Percentiles rank a stretch among this genome's conserved stretches.
These are phyloP conservation scores for Talaromyces amestolkiae DNA, from an alignment of 2,329 filamentous ascomycete genomes.

Conservation along the genomic window DNA sequence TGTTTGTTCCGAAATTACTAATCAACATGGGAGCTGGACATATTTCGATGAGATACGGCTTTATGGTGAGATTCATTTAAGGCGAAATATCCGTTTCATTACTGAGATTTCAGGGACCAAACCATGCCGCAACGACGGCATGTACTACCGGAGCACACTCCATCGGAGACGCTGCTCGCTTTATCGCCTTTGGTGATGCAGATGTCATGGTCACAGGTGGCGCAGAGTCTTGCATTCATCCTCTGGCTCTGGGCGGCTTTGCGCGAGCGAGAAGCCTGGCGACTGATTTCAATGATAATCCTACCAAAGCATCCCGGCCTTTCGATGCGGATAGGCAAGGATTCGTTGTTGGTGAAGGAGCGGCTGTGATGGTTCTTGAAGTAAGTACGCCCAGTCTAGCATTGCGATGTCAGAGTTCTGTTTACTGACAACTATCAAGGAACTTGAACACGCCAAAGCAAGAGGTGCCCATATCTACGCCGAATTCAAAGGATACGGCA, in stretches of 20 bases:
- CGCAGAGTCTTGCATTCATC: conserved; percentile 92
- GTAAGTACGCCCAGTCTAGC: conserved; percentile 33
- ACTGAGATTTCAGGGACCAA: conserved; percentile 65
- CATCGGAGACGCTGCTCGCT: conserved; percentile 87
- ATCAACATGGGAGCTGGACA: conserved; percentile 96
- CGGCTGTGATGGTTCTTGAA: conserved; percentile 82
- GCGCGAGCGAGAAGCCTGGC: conserved; percentile 81
- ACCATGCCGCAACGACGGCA: conserved; percentile 88
- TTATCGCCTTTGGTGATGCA: conserved; percentile 87
- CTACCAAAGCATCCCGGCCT: conserved; percentile 71
- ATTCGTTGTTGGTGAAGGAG: conserved; percentile 91
- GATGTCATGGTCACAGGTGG: conserved; percentile 96
- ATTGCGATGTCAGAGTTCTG: not conserved
- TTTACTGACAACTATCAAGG: conserved; percentile 43
- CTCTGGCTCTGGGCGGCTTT: conserved; percentile 88
- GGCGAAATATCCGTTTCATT: not conserved
- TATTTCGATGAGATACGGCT: conserved; percentile 86
- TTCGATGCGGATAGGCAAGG: conserved; percentile 79
- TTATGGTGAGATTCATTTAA: conserved; percentile 51
- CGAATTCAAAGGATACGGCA: conserved; percentile 83
- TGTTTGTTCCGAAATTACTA: conserved; percentile 88
- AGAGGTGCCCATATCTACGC: conserved; percentile 82
- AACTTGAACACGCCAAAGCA: conserved; percentile 78
- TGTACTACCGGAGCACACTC: conserved; percentile 96
- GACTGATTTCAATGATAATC: conserved; percentile 73